Evolutionary conservation across 139 green algal genomes (phyloP).

Genomic region (Ettlia oleoabundans): DNA sequence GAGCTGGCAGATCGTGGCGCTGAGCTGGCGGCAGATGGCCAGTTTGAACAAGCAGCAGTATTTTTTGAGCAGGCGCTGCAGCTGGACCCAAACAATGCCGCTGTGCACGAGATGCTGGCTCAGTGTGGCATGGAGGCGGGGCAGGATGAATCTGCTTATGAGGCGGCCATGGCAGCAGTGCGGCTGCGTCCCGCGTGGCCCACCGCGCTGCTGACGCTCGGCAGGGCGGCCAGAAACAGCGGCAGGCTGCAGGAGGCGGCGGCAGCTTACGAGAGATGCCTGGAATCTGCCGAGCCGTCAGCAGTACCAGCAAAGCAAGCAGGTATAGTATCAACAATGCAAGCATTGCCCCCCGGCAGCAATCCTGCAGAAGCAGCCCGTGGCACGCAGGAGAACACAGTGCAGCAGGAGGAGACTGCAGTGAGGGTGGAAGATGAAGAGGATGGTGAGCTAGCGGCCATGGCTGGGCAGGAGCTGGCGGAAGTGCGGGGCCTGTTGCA

Average conservation of each 20-base stretch:
- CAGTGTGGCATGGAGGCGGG: conserved; percentile 27
- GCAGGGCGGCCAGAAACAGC: conserved; percentile 17
- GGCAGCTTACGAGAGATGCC: neutral
- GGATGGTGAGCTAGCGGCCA: neutral
- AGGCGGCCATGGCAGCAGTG: neutral
- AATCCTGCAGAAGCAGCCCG: neutral
- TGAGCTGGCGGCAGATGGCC: neutral
- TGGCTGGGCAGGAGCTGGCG: neutral
- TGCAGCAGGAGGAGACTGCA: no score
- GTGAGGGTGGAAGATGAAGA: neutral
- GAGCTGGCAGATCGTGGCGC: conserved; percentile 2
- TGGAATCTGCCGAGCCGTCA: no score
- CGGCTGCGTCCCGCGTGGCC: neutral
- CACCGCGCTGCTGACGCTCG: conserved; percentile 16
- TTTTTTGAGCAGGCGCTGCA: conserved; percentile 6
- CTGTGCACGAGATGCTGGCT: conserved; percentile 30
- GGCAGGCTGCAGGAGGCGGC: conserved; percentile 25
- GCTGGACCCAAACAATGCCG: neutral
- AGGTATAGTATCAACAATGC: no score
- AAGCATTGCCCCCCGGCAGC: no score
- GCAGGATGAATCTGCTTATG: conserved; percentile 6
- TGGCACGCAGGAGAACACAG: neutral
- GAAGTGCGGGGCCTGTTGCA: conserved; percentile 20
- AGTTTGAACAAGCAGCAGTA: neutral
- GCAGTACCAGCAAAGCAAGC: no score